These are phyloP conservation scores for Raffaelea deltoideospora DNA, from an alignment of 2,329 filamentous ascomycete species.

Conservation along the genomic window DNA sequence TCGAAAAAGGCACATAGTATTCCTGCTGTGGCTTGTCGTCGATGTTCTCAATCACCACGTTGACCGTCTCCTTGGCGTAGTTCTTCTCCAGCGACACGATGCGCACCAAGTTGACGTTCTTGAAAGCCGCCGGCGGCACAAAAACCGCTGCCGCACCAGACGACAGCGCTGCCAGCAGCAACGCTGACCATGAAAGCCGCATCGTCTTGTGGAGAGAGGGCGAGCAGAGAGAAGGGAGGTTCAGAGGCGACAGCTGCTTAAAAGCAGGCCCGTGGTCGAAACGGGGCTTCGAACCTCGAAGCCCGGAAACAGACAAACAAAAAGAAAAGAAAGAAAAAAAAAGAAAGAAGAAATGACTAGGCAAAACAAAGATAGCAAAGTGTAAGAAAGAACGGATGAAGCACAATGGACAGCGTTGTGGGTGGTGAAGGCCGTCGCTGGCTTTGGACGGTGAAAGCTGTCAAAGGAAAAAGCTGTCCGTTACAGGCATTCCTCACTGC, in stretches of 20 bases:
- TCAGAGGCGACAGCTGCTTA: constrained; percentile 10
- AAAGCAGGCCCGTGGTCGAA: background rate
- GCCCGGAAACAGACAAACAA: background rate
- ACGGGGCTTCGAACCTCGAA: background rate
- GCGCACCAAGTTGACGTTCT: constrained; percentile 83
- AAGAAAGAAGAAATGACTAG: background rate
- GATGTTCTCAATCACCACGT: constrained; percentile 86
- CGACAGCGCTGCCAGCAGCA: constrained; percentile 41
- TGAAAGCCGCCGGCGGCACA: constrained; percentile 79
- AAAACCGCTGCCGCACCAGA: constrained; percentile 32
- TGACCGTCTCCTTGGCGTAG: constrained; percentile 79
- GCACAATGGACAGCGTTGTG: background rate
- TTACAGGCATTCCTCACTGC: too few species aligned
- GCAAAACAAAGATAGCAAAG: background rate
- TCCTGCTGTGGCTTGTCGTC: constrained; percentile 65
- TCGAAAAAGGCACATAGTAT: constrained; percentile 82
- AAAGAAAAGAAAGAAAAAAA: background rate
- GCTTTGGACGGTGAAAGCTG: constrained; percentile 1
- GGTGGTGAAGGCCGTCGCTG: constrained; percentile 1
- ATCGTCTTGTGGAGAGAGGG: too few species aligned
- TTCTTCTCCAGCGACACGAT: constrained; percentile 86
- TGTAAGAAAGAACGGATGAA: background rate
- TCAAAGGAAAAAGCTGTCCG: constrained; percentile 6
- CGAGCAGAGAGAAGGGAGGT: constrained; percentile 11
- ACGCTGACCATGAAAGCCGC: constrained; percentile 36